Conservation (phyloP, 1,139 yeast genomes). For the Groenewaldozyma sp. region DNA sequence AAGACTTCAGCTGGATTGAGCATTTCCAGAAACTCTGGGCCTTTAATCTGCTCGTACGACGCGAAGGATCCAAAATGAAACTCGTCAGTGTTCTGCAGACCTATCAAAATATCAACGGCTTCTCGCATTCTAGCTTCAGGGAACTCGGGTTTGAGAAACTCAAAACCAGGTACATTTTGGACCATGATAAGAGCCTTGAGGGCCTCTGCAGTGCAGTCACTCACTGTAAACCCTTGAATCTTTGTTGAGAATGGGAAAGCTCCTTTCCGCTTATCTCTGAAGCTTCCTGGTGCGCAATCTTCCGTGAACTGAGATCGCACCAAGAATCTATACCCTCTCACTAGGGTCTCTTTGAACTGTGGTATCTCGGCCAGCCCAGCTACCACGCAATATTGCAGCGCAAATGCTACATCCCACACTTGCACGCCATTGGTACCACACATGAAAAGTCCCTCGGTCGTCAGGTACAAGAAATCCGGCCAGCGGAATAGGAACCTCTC, state of each 20-base stretch:
- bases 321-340: conserved; percentile 59
- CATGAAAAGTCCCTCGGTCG: conserved; percentile 84
- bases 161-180: conserved; percentile 50
- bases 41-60: conserved; percentile 79
- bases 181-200: conserved; percentile 92
- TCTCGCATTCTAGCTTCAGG: conserved; percentile 45
- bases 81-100: conserved; percentile 65
- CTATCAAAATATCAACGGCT: conserved; percentile 63
- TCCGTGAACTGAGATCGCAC: conserved; percentile 77
- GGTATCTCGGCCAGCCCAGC: conserved; percentile 72
- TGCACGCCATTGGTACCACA: conserved; percentile 99
- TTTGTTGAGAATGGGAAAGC: conserved; percentile 97
- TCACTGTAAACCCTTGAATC: conserved; percentile 91
- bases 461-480: conserved; percentile 72
- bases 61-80: conserved; percentile 90
- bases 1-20: conserved; percentile 97
- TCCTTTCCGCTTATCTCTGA: conserved; percentile 78
- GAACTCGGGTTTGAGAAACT: conserved; percentile 43
- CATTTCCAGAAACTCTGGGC: conserved; percentile 63
- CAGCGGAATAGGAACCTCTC: conserved; percentile 48
- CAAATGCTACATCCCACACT: conserved; percentile 94
- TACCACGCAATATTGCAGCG: conserved; percentile 69
- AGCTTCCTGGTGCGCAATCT: conserved; percentile 70
- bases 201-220: conserved; percentile 97
- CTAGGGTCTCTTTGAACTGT: conserved; percentile 54